phyloP scores from a whole-genome alignment of 2,329 filamentous ascomycete genomes.

The Fusarium guadeloupense region DNA sequence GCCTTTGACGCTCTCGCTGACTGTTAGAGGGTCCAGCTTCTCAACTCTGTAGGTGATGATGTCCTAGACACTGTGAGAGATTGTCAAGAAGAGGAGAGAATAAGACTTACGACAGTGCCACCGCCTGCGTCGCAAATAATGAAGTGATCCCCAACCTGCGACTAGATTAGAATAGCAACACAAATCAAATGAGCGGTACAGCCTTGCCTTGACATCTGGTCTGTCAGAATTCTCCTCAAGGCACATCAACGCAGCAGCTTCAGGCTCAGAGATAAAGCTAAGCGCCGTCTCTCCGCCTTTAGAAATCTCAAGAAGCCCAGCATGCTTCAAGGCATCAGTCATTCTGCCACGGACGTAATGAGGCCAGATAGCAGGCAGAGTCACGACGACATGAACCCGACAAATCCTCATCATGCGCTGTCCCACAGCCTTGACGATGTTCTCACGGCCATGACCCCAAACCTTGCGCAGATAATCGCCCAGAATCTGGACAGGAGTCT shows the following conservation, averaged over 20 bases:
- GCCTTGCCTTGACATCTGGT: conserved; percentile 35
- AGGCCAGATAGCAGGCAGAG: conserved; percentile 58
- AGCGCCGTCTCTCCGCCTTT: conserved; percentile 45
- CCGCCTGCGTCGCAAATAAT: conserved; percentile 52
- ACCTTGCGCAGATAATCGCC: conserved; percentile 47
- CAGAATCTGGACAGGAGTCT: conserved; percentile 44
- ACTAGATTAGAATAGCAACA: background rate
- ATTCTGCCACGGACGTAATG: conserved; percentile 50
- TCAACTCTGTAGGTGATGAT: conserved; percentile 53
- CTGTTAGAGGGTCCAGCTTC: conserved; percentile 36
- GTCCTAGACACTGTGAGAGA: conserved; percentile 43
- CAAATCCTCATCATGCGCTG: conserved; percentile 34
- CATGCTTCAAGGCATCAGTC: conserved; percentile 45
- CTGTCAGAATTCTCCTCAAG: conserved; percentile 44
- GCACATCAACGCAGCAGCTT: conserved; percentile 55
- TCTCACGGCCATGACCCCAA: conserved; percentile 45
- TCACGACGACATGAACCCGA: conserved; percentile 52
- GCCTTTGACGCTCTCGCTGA: conserved; percentile 52
- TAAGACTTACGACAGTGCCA: conserved; percentile 47
- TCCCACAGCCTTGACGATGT: conserved; percentile 42
- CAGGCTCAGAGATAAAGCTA: conserved; percentile 55
- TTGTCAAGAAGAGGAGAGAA: background rate
- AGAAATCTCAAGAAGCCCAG: conserved; percentile 49
- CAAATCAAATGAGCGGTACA: background rate
- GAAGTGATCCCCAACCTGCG: conserved; percentile 39